Conservation (phyloP, 371 early-diverging fungal genomes). For the Zychaea mexicana region DNA sequence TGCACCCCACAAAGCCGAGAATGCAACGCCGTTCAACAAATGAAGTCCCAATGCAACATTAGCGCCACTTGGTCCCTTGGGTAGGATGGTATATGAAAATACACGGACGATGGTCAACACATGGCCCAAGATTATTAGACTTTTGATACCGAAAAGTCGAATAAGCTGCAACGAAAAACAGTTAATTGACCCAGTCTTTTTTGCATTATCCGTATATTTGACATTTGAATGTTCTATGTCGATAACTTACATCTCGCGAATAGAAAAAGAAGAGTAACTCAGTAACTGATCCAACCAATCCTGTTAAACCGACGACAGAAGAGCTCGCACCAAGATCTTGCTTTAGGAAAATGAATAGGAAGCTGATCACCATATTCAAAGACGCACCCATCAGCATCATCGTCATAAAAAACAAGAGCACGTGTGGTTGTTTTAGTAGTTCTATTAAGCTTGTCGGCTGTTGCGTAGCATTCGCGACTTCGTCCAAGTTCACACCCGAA, state of each 20-base stretch:
- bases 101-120: constrained; percentile 50
- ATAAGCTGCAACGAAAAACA: constrained; percentile 40
- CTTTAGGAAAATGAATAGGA: constrained; percentile 48
- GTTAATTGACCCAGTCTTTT: no score
- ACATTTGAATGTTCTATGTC: not conserved
- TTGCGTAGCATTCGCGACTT: constrained; percentile 5
- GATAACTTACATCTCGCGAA: constrained; percentile 47
- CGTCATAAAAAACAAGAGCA: constrained; percentile 44
- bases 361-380: constrained; percentile 54
- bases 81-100: constrained; percentile 51
- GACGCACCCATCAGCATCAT: constrained; percentile 61
- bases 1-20: constrained; percentile 56
- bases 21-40: constrained; percentile 51
- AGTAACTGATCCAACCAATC: constrained; percentile 49
- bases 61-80: constrained; percentile 48
- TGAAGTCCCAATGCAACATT: constrained; percentile 48
- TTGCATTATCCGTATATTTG: no score
- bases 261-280: constrained; percentile 54
- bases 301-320: constrained; percentile 48
- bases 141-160: constrained; percentile 49
- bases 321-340: constrained; percentile 52
- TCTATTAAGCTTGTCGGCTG: constrained; percentile 41
- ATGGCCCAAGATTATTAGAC: constrained; percentile 49
- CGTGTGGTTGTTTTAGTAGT: constrained; percentile 40
- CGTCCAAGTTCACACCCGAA: constrained; percentile 7